A percentile compares a stretch with the other conserved stretches of the same genome.
These are phyloP conservation scores for Helotiales sp. DNA, from an alignment of 2,329 filamentous ascomycete species.

Conservation along the genomic window DNA sequence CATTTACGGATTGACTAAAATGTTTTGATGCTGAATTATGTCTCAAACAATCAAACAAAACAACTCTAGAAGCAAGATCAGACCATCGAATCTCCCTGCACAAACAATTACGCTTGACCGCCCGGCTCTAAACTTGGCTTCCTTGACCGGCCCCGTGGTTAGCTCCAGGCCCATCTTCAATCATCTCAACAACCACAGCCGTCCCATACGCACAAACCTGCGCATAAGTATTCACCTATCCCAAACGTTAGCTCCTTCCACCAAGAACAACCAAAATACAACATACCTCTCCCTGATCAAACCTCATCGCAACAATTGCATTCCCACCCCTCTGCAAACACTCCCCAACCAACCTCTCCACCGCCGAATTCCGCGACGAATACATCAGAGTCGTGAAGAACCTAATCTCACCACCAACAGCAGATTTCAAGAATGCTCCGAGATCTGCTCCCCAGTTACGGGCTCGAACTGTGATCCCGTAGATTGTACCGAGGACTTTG, in stretches of 20 bases:
- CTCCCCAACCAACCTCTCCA: conserved; percentile 59
- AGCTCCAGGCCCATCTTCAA: conserved; percentile 45
- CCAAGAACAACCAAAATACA: neutral
- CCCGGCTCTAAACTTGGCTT: neutral
- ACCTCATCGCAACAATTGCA: conserved; percentile 62
- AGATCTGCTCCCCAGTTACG: conserved; percentile 63
- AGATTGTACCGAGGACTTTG: conserved; percentile 61
- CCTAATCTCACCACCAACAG: conserved; percentile 62
- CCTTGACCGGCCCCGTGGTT: neutral
- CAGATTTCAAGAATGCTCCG: conserved; percentile 60
- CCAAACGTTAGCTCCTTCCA: neutral
- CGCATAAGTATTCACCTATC: conserved; percentile 55
- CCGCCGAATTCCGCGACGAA: conserved; percentile 62
- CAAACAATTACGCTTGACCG: too few relatives aligned
- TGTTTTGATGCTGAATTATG: too few relatives aligned
- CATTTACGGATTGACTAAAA: too few relatives aligned
- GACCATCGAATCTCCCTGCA: too few relatives aligned
- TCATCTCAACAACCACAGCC: conserved; percentile 61
- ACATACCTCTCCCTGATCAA: conserved; percentile 56
- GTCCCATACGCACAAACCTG: conserved; percentile 67
- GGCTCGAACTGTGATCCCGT: conserved; percentile 60
- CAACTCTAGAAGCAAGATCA: too few relatives aligned
- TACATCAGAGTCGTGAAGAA: conserved; percentile 66
- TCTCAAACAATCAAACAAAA: too few relatives aligned
- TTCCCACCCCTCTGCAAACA: conserved; percentile 63